Evolutionary conservation across 2,329 filamentous ascomycete genomes (phyloP).

Genomic region (Verticillium albo-atrum): DNA sequence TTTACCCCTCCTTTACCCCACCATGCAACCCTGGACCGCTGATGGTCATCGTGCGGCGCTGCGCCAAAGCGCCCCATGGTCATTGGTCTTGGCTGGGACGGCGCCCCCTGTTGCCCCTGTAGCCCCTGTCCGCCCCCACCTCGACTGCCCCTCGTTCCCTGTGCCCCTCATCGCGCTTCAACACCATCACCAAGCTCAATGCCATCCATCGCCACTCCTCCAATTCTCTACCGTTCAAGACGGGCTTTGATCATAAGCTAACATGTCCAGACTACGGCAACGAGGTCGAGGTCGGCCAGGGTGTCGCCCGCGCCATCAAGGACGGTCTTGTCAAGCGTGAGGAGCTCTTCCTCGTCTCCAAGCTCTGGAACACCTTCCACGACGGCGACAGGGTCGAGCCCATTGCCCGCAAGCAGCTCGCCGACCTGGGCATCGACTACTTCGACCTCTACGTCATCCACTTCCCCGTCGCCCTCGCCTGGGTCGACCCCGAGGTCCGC

Average conservation of each 20-base stretch:
- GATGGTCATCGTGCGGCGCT: neutral
- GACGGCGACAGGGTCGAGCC: conserved; percentile 71
- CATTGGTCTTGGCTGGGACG: neutral
- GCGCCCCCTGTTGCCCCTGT: too few relatives aligned
- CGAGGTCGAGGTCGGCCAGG: conserved; percentile 72
- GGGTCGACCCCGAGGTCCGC: conserved; percentile 72
- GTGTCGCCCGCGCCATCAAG: conserved; percentile 72
- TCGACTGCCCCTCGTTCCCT: neutral
- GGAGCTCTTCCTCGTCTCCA: conserved; percentile 88
- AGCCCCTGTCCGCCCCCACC: neutral
- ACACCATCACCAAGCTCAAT: neutral
- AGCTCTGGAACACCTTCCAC: conserved; percentile 93
- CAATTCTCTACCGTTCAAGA: neutral
- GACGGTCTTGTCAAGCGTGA: conserved; percentile 78
- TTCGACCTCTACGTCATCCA: conserved; percentile 88
- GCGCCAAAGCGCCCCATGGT: neutral
- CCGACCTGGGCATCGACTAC: conserved; percentile 82
- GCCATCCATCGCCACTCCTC: neutral
- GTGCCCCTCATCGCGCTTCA: neutral
- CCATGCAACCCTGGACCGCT: neutral
- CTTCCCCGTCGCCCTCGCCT: conserved; percentile 84
- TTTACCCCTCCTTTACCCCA: conserved; percentile 1
- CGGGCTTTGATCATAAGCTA: neutral
- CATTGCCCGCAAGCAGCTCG: conserved; percentile 71
- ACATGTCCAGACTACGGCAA: conserved; percentile 68